Conservation (phyloP, 305 asterid genomes). For the Fraxinus latifolia region DNA sequence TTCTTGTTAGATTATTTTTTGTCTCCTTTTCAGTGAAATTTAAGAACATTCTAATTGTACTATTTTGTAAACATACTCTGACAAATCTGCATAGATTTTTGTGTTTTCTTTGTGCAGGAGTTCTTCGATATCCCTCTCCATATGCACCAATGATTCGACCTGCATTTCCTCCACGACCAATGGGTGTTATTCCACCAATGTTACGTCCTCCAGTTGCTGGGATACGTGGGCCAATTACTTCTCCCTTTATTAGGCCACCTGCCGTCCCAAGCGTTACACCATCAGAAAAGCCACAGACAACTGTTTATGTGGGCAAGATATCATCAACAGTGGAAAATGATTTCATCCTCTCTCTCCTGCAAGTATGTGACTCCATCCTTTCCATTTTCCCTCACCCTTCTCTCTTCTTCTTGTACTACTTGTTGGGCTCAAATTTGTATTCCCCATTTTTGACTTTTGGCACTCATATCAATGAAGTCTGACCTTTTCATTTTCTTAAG, state of each 20-base stretch:
- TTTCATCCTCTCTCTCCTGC: conserved; percentile 80
- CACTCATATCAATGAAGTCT: conserved; percentile 24
- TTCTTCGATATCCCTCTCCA: conserved; percentile 67
- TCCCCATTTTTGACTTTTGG: conserved; percentile 12
- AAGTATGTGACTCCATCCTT: conserved; percentile 43
- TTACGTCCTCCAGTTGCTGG: conserved; percentile 72
- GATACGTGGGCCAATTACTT: conserved; percentile 64
- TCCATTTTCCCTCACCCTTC: conserved; percentile 2
- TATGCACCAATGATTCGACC: conserved; percentile 66
- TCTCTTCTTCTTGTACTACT: conserved; percentile 4
- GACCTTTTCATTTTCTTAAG: conserved; percentile 44
- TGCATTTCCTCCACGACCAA: conserved; percentile 67
- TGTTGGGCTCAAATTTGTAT: conserved; percentile 9
- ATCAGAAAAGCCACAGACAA: conserved; percentile 75
- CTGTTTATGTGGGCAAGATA: conserved; percentile 90
- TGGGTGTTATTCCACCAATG: conserved; percentile 61
- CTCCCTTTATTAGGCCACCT: conserved; percentile 62
- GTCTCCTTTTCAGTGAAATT: conserved; percentile 26
- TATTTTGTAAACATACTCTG: conserved; percentile 42
- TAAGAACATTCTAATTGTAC: conserved; percentile 2
- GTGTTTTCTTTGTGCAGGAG: conserved; percentile 67
- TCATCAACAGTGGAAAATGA: conserved; percentile 89
- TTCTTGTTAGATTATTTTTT: conserved; percentile 44
- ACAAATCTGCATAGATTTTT: conserved; percentile 71
- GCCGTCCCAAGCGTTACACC: conserved; percentile 37